Conservation (phyloP, 2,329 filamentous ascomycete species). For the Aspergillus sp. region DNA sequence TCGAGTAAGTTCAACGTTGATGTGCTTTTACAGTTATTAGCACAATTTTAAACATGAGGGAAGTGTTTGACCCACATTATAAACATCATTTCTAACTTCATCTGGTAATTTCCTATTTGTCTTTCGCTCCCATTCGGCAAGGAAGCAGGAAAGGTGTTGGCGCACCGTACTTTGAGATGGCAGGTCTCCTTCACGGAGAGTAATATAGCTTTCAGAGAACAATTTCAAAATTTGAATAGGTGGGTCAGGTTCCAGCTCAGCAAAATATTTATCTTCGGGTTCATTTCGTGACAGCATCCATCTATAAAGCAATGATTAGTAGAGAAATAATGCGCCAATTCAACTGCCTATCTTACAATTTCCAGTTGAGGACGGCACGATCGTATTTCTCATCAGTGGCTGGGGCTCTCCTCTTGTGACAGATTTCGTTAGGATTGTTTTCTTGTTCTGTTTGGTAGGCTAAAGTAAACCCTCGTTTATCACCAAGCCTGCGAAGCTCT, state of each 20-base stretch:
- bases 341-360: not conserved
- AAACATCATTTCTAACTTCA: constrained; percentile 8
- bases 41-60: no score
- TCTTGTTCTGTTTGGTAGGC: no score
- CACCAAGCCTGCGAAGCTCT: no score
- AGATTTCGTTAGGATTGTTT: no score
- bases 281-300: constrained; percentile 3
- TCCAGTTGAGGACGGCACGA: not conserved
- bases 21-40: constrained; percentile 5
- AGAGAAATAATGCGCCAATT: no score
- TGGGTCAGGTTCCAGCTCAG: constrained; percentile 4
- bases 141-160: constrained; percentile 7
- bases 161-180: constrained; percentile 4
- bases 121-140: constrained; percentile 8
- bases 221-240: constrained; percentile 8
- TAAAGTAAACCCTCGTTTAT: no score
- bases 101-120: constrained; percentile 4
- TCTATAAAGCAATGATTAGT: not conserved
- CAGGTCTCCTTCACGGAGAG: constrained; percentile 1
- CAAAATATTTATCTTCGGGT: constrained; percentile 1
- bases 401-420: no score
- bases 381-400: not conserved
- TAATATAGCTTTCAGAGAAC: constrained; percentile 10
- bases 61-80: constrained; percentile 6
- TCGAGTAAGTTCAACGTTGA: constrained; percentile 5